Evolutionary conservation across 495 filamentous ascomycete species (phyloP), one percentile per base, ranked within the genome.

Genomic region (Xylaria telfairii): DNA sequence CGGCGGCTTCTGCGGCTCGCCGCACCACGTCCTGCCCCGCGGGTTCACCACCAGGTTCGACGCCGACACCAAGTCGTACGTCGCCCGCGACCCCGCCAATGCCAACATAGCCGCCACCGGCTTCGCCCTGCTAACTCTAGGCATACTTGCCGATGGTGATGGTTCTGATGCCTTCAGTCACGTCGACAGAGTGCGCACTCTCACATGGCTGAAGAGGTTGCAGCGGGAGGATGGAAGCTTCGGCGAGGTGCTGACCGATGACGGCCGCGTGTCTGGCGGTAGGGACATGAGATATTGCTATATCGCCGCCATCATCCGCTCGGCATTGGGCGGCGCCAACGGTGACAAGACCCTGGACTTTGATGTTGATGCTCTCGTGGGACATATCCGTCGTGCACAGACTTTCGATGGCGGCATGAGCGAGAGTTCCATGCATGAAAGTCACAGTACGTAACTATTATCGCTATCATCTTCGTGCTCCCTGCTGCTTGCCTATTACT

Each of bases 171-270:
- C 76, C 0, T 85, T 83, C 37, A 68, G 66, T 12, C 79, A 90
- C 8, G 89, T 98, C 21, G 88, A 91, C 74, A 87, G 91, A 68
- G 83, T 73, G 54, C 87, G 87, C 67, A 91, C 91, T 74, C 78
- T 98, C 70, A 75, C 80, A 42, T 96, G 94, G 92, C 82, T 99
- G 63, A 86, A 83, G 66, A 88, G 81, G 69, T 75, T 98, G 81
- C 96, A 99, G 85, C 87, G 94, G 17, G 79, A 81, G 2, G 91
- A 98, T 77, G 96, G 96, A 17, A 95, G 94, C 74, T 99, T 99
- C 81, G 96, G 95, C 2, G 94, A 99, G 78, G 84, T 91, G 34
- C 72, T 95, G 5, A 86, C 87, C 15, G 83, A 85, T 49, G 78
- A 80, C 15, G 90, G 87, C 28, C 80, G 80, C 37, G 85, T 97